Base-by-base conservation (phyloP, 208 protist species). In the Leishmania amazonensis region DNA sequence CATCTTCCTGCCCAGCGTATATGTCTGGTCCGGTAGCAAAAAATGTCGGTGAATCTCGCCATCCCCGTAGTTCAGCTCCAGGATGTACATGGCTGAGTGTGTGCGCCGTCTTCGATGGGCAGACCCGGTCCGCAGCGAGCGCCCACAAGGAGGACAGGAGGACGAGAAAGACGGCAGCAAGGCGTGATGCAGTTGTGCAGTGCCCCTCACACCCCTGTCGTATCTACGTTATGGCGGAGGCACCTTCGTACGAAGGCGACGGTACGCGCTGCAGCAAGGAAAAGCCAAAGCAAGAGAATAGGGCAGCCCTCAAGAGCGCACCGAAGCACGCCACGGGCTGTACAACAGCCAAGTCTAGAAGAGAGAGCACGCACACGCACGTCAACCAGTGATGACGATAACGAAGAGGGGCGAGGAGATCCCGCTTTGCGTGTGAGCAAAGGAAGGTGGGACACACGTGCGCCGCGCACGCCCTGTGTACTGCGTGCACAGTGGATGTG, bases 1-100 rank as follows among this genome's bases (percentile, higher is more conserved):
- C 45, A 89, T 86, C 75, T 94, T 93, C n/a, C 92, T 83, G 2
- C 92, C 92, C 81, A 95, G 86, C 4, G 90, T 92, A 81, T 95
- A 95, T 40, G 83, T 85, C 81, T 89, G 78, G 5, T 81, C 89
- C 15, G 90, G 88, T 15, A 95, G 86, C 7, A 95, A 80, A 53
- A 91, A 88, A 87, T 92, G 88, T 15, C 88, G 92, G 65, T 91
- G 86, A 35, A 95, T 79, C 73, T 93, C 90, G 17, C 89, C 92
- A n/a, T 81, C 83, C 21, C 89, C 92, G 73, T 89, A 84, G 64
- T 94, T 94, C 19, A 95, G 83, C 58, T 95, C 92, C 0, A 95
- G 75, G 58, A 93, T 87, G 77, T 89, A 90, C 92, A 95, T 95
- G 62, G 21, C 49, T 2, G 4, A 58, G 45, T 31, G 47, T 31